Evolutionary conservation across 495 filamentous ascomycete genomes (phyloP), one percentile per base, ranked within the genome.

Genomic region (Rhypophila decipiens): DNA sequence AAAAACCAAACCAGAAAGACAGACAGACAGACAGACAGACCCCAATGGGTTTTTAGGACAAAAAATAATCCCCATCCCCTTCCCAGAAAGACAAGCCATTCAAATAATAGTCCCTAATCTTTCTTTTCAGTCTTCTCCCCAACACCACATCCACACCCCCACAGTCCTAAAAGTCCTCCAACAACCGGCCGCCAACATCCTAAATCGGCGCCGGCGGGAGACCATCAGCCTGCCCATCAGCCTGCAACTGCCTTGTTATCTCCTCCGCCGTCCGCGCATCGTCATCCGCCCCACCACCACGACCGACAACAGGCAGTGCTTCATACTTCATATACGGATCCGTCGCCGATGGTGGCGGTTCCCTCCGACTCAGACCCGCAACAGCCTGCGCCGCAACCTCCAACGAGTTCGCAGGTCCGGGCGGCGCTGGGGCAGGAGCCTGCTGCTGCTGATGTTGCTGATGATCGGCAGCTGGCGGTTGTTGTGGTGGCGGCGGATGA

Each of bases 311-410:
- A n/a, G n/a, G n/a, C n/a, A n/a, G n/a, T 13, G 42, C 47, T 31
- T 42, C 51, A 23, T 44, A 55, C 35, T 50, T 46, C 12, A 27
- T 39, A 3, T 18, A 37, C 39, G 52, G 54, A 19, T 50, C 46
- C 15, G 57, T 51, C n/a, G 40, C 43, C 17, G 37, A 15, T 12
- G 39, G 34, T 4, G 47, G 34, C n/a, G 57, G 57, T 34, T 58
- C 60, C 20, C 47, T 57, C 17, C 60, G 39, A 19, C 27, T 63
- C 18, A 68, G 48, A 2, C 61, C 60, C 0, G 63, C 66, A 2
- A 66, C 65, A 1, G 66, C 66, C 36, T 65, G 63, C 4, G 65
- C 66, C 4, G 66, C 63, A 0, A 60, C 61, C 43, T 65, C 65
- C 7, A 68, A 43, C 1, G 58, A 45, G 12, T 57, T 54, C 7